A percentile compares a stretch with the other conserved stretches of the same genome.
phyloP scores from a whole-genome alignment of 768 basidiomycete genomes.

The Psilocybe cyanescens region DNA sequence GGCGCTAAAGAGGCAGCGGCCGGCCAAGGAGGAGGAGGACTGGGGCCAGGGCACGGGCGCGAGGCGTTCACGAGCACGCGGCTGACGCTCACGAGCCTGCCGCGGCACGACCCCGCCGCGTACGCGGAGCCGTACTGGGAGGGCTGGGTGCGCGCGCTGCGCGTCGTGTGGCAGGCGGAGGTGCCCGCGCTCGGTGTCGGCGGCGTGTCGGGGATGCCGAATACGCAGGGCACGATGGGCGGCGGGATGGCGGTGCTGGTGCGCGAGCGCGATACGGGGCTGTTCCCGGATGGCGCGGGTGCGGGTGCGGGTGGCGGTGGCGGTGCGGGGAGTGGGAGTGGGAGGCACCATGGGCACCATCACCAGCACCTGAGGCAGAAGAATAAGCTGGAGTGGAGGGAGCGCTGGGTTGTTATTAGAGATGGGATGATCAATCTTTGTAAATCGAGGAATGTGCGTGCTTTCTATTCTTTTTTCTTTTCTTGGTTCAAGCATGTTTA shows the following conservation, averaged over 20 bases:
- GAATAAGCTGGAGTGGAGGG: constrained; percentile 60
- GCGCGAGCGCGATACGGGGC: background rate
- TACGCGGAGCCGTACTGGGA: constrained; percentile 67
- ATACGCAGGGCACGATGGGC: background rate
- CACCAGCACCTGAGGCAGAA: background rate
- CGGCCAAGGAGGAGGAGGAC: background rate
- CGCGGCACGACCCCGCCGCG: constrained; percentile 29
- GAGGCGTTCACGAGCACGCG: background rate
- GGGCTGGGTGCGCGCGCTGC: constrained; percentile 48
- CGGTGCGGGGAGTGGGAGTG: background rate
- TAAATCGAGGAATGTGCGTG: constrained; percentile 54
- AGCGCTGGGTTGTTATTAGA: constrained; percentile 64
- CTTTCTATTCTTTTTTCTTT: background rate
- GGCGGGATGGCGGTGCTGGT: background rate
- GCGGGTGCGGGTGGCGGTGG: background rate
- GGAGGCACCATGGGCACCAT: background rate
- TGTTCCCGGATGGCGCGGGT: background rate
- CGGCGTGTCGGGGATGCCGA: background rate
- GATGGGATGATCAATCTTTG: constrained; percentile 59
- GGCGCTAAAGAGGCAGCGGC: too few species aligned
- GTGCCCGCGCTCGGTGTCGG: background rate
- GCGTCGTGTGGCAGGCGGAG: constrained; percentile 36
- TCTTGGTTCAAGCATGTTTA: background rate
- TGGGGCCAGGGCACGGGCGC: background rate
- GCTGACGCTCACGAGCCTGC: constrained; percentile 33